phyloP scores from a whole-genome alignment of 352 stramenopile species.

The Phytophthora kernoviae region DNA sequence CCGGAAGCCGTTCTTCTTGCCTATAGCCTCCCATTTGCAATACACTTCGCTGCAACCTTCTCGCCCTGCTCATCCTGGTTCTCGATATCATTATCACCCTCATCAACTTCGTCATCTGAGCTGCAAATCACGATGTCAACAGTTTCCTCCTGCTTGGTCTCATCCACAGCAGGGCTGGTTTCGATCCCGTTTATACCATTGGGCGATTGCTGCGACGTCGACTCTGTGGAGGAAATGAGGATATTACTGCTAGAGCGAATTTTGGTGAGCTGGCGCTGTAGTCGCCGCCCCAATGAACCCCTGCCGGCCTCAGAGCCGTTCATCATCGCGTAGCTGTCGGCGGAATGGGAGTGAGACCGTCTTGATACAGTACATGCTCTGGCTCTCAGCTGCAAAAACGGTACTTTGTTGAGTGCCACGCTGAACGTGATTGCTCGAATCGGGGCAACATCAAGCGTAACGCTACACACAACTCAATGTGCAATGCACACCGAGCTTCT shows the following conservation, averaged over 20 bases:
- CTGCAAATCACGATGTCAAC: conserved; percentile 19
- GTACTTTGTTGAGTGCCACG: no score
- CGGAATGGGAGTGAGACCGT: neutral
- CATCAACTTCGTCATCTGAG: conserved; percentile 12
- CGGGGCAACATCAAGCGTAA: no score
- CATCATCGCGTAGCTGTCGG: no score
- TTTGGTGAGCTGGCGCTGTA: conserved; percentile 38
- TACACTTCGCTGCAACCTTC: conserved; percentile 1
- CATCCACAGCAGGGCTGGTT: neutral
- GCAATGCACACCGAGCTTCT: no score
- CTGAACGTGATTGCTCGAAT: no score
- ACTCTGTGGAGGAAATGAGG: neutral
- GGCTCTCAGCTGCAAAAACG: no score
- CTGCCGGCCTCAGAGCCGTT: neutral
- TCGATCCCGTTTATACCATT: neutral
- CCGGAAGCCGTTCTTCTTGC: conserved; percentile 40
- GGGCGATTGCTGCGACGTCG: neutral
- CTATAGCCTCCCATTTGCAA: conserved; percentile 1
- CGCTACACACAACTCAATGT: no score
- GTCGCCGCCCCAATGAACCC: conserved; percentile 3
- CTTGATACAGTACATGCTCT: no score
- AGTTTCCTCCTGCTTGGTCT: neutral
- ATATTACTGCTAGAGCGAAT: conserved; percentile 21
- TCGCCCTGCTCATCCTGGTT: conserved; percentile 19
- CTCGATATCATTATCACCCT: conserved; percentile 13